Conservation (phyloP, 202 grass and related monocot species). For the Dendrocalamus latiflorus region DNA sequence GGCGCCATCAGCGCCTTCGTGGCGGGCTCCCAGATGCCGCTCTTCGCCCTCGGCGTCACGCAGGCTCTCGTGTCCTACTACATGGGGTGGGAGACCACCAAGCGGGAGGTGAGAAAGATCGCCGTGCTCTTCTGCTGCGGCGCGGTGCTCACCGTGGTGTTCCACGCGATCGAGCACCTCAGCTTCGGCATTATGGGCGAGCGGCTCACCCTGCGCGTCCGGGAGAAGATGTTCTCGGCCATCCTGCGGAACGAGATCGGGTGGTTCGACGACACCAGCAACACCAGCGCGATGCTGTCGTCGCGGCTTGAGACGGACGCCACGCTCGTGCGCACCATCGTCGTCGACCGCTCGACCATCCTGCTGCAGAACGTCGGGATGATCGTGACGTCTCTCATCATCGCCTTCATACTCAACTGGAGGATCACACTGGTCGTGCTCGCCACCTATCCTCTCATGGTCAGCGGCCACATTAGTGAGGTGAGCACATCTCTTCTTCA, state of each 20-base stretch:
- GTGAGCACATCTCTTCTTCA: conserved; percentile 16
- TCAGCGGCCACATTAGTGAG: conserved; percentile 99
- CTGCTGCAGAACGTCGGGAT: too few relatives aligned
- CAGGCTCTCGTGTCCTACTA: too few relatives aligned
- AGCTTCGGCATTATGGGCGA: too few relatives aligned
- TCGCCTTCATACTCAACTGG: conserved; percentile 98
- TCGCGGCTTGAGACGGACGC: conserved; percentile 84
- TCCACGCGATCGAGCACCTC: too few relatives aligned
- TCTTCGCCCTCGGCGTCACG: too few relatives aligned
- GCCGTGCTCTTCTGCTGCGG: too few relatives aligned
- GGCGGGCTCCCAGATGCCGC: conserved; percentile 86
- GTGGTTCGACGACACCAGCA: conserved; percentile 63
- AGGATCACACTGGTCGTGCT: conserved; percentile 87
- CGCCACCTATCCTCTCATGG: conserved; percentile 85
- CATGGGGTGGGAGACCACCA: too few relatives aligned
- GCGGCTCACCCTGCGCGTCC: too few relatives aligned
- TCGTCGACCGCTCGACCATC: too few relatives aligned
- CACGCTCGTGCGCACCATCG: conserved; percentile 85
- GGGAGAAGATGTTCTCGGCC: too few relatives aligned
- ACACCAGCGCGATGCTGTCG: conserved; percentile 80
- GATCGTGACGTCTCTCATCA: conserved; percentile 88
- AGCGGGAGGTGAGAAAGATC: too few relatives aligned
- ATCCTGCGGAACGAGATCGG: too few relatives aligned
- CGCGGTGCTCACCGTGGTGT: conserved; percentile 73
- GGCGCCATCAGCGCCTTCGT: conserved; percentile 75